phyloP scores from a whole-genome alignment of 352 stramenopile genomes.

The Pythium rishiriense region DNA sequence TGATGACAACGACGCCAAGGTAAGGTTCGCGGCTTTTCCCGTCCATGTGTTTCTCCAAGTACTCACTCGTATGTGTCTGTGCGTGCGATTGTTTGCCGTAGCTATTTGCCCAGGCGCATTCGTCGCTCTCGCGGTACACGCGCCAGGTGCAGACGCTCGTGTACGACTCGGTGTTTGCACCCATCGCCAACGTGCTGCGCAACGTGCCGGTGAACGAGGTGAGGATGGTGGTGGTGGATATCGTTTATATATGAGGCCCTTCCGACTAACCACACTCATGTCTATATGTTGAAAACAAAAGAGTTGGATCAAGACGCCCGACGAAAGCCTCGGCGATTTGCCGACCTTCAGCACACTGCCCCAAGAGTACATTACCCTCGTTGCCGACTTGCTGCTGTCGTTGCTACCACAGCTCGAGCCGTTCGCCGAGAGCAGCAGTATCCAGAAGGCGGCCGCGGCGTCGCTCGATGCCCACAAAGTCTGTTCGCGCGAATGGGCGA shows the following conservation, averaged over 20 bases:
- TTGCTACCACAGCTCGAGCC: conserved; percentile 79
- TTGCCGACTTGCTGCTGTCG: conserved; percentile 76
- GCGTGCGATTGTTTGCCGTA: conserved; percentile 13
- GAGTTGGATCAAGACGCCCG: conserved; percentile 53
- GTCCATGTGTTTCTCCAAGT: not conserved
- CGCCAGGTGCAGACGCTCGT: conserved; percentile 60
- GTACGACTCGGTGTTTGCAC: conserved; percentile 70
- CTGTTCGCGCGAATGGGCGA: conserved; percentile 57
- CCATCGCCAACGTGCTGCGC: conserved; percentile 53
- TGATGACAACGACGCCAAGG: conserved; percentile 16
- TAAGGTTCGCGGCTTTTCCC: not conserved
- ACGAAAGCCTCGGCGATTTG: conserved; percentile 51
- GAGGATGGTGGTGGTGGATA: too few species aligned
- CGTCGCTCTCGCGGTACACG: conserved; percentile 21
- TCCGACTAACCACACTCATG: too few species aligned
- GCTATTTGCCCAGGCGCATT: conserved; percentile 17
- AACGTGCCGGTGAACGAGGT: conserved; percentile 53
- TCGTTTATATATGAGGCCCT: too few species aligned
- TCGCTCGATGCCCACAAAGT: conserved; percentile 49
- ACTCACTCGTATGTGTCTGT: not conserved
- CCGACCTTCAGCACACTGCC: conserved; percentile 77
- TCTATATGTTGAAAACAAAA: too few species aligned
- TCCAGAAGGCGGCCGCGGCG: conserved; percentile 54
- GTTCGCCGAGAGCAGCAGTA: conserved; percentile 73
- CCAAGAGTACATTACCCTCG: conserved; percentile 85